These are phyloP conservation scores for Samsoniella hepiali DNA, from an alignment of 2,329 filamentous ascomycete species.

Conservation along the genomic window DNA sequence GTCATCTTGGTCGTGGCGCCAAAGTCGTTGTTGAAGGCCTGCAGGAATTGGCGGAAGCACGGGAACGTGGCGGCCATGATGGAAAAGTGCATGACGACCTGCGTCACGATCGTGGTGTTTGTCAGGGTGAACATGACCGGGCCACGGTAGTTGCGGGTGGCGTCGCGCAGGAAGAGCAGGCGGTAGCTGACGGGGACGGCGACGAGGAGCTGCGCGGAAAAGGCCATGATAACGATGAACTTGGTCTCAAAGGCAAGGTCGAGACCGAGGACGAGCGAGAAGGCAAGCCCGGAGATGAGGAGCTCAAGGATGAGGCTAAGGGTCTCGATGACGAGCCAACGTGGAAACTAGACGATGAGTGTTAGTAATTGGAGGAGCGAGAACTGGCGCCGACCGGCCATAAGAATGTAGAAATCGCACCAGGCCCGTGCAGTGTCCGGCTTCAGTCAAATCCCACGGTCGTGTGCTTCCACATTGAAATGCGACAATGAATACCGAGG, in stretches of 20 bases:
- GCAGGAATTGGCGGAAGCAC: constrained; percentile 23
- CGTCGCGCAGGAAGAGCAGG: constrained; percentile 16
- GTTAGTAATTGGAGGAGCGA: neutral
- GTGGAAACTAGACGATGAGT: constrained; percentile 13
- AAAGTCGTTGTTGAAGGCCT: constrained; percentile 22
- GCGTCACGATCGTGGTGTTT: constrained; percentile 17
- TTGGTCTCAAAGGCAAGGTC: constrained; percentile 21
- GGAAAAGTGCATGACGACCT: constrained; percentile 24
- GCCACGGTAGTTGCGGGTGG: neutral
- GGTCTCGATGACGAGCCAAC: constrained; percentile 20
- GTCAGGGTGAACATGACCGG: constrained; percentile 14
- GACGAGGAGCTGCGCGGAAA: constrained; percentile 23
- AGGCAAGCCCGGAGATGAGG: constrained; percentile 20
- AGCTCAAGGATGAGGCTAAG: constrained; percentile 21
- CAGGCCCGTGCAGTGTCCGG: constrained; percentile 4
- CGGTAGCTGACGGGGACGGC: constrained; percentile 20
- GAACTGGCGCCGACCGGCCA: too few species aligned
- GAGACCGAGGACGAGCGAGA: constrained; percentile 21
- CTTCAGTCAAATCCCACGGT: constrained; percentile 17
- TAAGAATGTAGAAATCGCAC: neutral
- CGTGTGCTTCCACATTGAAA: constrained; percentile 19
- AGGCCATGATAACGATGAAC: constrained; percentile 21
- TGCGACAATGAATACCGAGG: constrained; percentile 15
- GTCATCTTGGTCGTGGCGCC: constrained; percentile 23
- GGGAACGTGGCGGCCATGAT: constrained; percentile 24